Evolutionary conservation across 2,329 filamentous ascomycete genomes (phyloP), one percentile per base, ranked within the genome.

Genomic region (Clonostachys byssicola): DNA sequence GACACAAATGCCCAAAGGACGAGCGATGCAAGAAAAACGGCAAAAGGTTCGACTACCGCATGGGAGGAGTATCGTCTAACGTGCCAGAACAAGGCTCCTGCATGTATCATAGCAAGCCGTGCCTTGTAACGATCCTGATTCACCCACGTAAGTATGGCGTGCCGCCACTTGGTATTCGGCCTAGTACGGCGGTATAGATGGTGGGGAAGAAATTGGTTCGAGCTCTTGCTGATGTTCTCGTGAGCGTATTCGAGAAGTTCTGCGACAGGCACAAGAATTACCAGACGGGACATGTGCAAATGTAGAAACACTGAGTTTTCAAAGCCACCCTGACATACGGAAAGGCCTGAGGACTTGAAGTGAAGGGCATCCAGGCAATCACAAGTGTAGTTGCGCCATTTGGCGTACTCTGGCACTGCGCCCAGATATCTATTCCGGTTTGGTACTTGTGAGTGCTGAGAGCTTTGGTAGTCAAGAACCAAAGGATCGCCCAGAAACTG

Each of bases 281-380:
- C 59, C 2, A 80, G 64, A 6, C 78, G 67, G 1, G 78, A 70
- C 2, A 74, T 55, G 52, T 81, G 78, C 5, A 81, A 67, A 52
- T 80, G 75, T 9, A 80, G 57, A 1, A 81, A 65, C 5, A 72
- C 77, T 12, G 73, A 68, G 49, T 78, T 74, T 49, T 81, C 77
- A 18, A 72, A 60, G 1, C 76, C 78, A 5, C 65, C 65, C 5
- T 66, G 61, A 50, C 69, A 67, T 8, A 72, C 71, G 23, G 75
- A 68, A 4, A 67, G 68, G 50, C 69, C 71, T 52, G 78, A 78
- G 14, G 77, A 77, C 34, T 70, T 66, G 77, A 78, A 81, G 54
- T 81, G 76, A 4, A 81, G 63, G 5, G 80, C 68, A 50, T 81
- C 78, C 6, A 81, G 45, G 43, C 63, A 68, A 49, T 73, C 71